phyloP scores from a whole-genome alignment of 2,329 filamentous ascomycete genomes.

The Cucurbitaria berberidis region DNA sequence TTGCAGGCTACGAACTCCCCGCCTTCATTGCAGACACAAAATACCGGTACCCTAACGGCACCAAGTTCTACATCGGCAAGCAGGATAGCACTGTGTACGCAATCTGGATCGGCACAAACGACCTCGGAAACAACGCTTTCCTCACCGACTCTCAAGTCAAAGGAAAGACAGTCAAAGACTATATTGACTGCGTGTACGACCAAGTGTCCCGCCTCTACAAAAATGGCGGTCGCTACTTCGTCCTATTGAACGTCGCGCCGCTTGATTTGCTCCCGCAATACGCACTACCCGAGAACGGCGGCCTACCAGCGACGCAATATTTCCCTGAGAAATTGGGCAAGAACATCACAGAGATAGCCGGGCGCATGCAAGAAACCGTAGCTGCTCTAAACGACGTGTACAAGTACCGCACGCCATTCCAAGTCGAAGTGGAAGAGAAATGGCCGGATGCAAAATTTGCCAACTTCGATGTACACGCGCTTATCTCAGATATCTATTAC shows the following conservation, averaged over 20 bases:
- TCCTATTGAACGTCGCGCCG: slow-evolving; percentile 72
- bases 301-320: slow-evolving; percentile 52
- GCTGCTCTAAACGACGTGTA: slow-evolving; percentile 59
- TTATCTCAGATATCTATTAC: slow-evolving; percentile 69
- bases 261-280: slow-evolving; percentile 73
- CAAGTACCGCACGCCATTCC: slow-evolving; percentile 58
- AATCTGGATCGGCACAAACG: slow-evolving; percentile 84
- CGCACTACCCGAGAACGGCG: slow-evolving; percentile 56
- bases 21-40: slow-evolving; percentile 55
- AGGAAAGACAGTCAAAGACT: slow-evolving; percentile 67
- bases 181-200: slow-evolving; percentile 71
- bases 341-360: slow-evolving; percentile 59
- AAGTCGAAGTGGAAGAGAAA: slow-evolving; percentile 49
- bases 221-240: slow-evolving; percentile 71
- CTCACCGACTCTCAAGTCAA: slow-evolving; percentile 67
- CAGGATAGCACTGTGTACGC: slow-evolving; percentile 71
- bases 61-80: slow-evolving; percentile 53
- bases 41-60: slow-evolving; percentile 43
- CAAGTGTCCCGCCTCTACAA: slow-evolving; percentile 68
- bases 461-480: slow-evolving; percentile 68
- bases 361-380: slow-evolving; percentile 60
- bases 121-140: slow-evolving; percentile 71
- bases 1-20: slow-evolving; percentile 54
- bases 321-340: slow-evolving; percentile 54
- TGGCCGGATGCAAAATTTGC: slow-evolving; percentile 66